Conservation (phyloP, 805 yeast genomes). For the Saturnispora dispora region DNA sequence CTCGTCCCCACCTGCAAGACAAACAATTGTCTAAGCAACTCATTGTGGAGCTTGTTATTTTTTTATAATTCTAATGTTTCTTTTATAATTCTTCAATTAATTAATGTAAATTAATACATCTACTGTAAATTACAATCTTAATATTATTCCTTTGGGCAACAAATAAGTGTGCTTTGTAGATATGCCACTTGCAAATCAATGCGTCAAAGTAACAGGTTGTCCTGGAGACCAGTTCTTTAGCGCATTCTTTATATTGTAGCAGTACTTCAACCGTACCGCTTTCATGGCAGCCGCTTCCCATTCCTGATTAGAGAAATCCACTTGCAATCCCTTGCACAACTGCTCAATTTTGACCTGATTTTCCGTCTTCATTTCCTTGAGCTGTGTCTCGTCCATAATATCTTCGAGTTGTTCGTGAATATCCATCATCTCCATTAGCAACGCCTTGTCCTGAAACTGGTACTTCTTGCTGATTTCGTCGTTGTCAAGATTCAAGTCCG, state of each 20-base stretch:
- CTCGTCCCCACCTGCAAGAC: background rate
- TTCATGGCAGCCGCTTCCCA: slow-evolving; percentile 54
- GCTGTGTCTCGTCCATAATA: slow-evolving; percentile 49
- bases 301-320: slow-evolving; percentile 38
- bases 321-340: slow-evolving; percentile 36
- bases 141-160: background rate
- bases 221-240: slow-evolving; percentile 75
- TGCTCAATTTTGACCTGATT: slow-evolving; percentile 48
- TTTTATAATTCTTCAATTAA: background rate
- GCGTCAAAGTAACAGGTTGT: slow-evolving; percentile 54
- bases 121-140: background rate
- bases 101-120: background rate
- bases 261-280: slow-evolving; percentile 70
- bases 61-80: background rate
- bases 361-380: slow-evolving; percentile 40
- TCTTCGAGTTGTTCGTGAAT: slow-evolving; percentile 76
- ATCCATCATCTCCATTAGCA: slow-evolving; percentile 71
- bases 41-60: background rate
- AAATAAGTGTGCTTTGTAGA: background rate
- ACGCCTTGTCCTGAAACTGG: slow-evolving; percentile 35
- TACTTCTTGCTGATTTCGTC: slow-evolving; percentile 44
- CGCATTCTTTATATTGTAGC: slow-evolving; percentile 69
- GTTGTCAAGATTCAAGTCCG: slow-evolving; percentile 45
- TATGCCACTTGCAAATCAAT: slow-evolving; percentile 25
- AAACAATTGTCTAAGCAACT: background rate